Evolutionary conservation across 768 basidiomycete species (phyloP).

Genomic region (Pluteus cervinus): DNA sequence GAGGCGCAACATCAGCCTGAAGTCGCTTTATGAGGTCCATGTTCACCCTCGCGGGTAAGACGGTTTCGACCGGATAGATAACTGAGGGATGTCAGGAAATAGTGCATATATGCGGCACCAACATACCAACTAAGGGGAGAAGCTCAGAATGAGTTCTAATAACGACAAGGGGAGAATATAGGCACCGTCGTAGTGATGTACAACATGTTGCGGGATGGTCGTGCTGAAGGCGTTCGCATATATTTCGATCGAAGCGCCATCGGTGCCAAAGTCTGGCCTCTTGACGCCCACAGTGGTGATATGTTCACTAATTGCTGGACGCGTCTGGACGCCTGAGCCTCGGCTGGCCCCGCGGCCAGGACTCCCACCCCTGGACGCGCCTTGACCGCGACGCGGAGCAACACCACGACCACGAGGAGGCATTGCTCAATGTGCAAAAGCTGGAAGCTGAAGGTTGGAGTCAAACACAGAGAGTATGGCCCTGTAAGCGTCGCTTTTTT

Average conservation of each 20-base stretch:
- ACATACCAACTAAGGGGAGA: conserved; percentile 27
- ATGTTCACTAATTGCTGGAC: no score
- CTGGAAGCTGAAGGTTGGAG: no score
- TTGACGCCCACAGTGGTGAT: conserved; percentile 55
- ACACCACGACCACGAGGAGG: no score
- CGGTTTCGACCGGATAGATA: conserved; percentile 2
- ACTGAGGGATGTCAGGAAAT: not conserved
- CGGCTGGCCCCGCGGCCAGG: no score
- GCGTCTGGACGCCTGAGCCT: no score
- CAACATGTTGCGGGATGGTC: conserved; percentile 42
- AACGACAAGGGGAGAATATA: conserved; percentile 1
- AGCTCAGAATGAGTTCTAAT: conserved; percentile 2
- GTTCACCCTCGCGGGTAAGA: conserved; percentile 36
- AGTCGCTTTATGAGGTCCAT: conserved; percentile 61
- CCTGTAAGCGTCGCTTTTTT: no score
- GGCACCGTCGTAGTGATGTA: conserved; percentile 71
- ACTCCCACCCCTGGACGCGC: no score
- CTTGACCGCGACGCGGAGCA: no score
- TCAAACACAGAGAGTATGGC: no score
- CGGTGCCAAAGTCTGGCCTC: conserved; percentile 48
- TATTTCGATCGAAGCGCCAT: conserved; percentile 34
- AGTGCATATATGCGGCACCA: conserved; percentile 3
- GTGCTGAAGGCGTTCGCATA: conserved; percentile 48
- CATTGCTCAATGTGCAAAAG: no score
- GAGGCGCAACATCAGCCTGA: conserved; percentile 50